Conservation (phyloP, 192 early-diverging fungal species). For the Coemansia sp. region DNA sequence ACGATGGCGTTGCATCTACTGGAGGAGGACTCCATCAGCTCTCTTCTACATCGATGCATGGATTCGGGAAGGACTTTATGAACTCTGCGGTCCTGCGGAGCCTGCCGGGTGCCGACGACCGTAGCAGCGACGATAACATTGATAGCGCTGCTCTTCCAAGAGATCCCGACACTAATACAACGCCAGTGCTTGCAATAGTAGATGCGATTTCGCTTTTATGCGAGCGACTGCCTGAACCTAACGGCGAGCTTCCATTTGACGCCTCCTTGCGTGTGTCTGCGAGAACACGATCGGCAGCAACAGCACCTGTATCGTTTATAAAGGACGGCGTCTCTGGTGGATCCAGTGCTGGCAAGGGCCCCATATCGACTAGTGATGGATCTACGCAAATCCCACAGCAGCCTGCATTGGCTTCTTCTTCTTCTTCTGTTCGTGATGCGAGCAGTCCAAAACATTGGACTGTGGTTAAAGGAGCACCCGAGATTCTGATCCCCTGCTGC, state of each 20-base stretch:
- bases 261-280: slow-evolving; percentile 36
- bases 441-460: slow-evolving; percentile 28
- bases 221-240: slow-evolving; percentile 26
- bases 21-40: background rate
- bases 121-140: slow-evolving; percentile 1
- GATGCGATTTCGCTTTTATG: slow-evolving; percentile 27
- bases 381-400: background rate
- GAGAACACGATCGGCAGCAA: slow-evolving; percentile 24
- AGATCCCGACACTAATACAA: slow-evolving; percentile 18
- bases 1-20: background rate
- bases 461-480: slow-evolving; percentile 40
- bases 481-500: slow-evolving; percentile 30
- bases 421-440: background rate
- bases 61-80: slow-evolving; percentile 51
- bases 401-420: background rate
- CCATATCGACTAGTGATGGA: background rate
- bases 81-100: slow-evolving; percentile 41
- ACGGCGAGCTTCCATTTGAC: slow-evolving; percentile 44
- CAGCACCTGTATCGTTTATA: slow-evolving; percentile 3
- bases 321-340: background rate
- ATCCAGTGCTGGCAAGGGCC: background rate
- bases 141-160: slow-evolving; percentile 10
- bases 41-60: slow-evolving; percentile 13
- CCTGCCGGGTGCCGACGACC: slow-evolving; percentile 9
- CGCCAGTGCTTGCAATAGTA: slow-evolving; percentile 15